Percentiles rank a stretch among this genome's conserved stretches.
Conservation (phyloP, 225 moss, liverwort and hornwort genomes). For the Pseudisothecium myosuroides region DNA sequence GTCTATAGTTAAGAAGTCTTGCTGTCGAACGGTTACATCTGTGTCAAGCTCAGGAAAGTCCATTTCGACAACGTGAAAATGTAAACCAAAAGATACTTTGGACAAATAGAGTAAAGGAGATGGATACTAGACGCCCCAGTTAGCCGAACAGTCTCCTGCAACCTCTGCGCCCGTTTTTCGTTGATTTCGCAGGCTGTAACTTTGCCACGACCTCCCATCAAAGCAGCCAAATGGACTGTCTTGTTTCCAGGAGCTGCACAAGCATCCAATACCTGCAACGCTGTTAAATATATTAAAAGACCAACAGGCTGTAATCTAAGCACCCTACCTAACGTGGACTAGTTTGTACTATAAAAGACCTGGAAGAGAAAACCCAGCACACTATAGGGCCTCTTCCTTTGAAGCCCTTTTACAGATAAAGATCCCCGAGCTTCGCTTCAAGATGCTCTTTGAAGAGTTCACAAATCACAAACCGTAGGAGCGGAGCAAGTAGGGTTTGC, state of each 20-base stretch:
- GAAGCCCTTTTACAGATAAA: neutral
- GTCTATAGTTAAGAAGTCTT: slow-evolving; percentile 60
- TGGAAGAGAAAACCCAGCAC: neutral
- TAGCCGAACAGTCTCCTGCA: slow-evolving; percentile 63
- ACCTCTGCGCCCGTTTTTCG: slow-evolving; percentile 56
- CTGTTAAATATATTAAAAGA: neutral
- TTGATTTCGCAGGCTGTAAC: slow-evolving; percentile 78
- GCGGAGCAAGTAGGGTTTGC: neutral
- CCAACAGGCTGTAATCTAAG: neutral
- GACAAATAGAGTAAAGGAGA: neutral
- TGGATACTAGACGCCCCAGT: slow-evolving; percentile 82
- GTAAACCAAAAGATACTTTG: neutral
- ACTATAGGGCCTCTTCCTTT: neutral
- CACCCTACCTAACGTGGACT: neutral
- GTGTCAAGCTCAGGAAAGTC: slow-evolving; percentile 18
- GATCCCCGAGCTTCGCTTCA: neutral
- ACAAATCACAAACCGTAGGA: neutral
- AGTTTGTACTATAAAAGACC: neutral
- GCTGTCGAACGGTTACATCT: slow-evolving; percentile 74
- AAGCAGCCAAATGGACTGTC: slow-evolving; percentile 88
- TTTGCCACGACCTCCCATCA: slow-evolving; percentile 80
- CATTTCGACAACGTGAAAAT: neutral
- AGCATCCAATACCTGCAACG: slow-evolving; percentile 88
- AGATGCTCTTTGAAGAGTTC: neutral
- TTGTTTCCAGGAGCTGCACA: slow-evolving; percentile 99